These are phyloP conservation scores for Scheffersomyces illinoinensis DNA, from an alignment of 1,139 yeast genomes.

Conservation along the genomic window DNA sequence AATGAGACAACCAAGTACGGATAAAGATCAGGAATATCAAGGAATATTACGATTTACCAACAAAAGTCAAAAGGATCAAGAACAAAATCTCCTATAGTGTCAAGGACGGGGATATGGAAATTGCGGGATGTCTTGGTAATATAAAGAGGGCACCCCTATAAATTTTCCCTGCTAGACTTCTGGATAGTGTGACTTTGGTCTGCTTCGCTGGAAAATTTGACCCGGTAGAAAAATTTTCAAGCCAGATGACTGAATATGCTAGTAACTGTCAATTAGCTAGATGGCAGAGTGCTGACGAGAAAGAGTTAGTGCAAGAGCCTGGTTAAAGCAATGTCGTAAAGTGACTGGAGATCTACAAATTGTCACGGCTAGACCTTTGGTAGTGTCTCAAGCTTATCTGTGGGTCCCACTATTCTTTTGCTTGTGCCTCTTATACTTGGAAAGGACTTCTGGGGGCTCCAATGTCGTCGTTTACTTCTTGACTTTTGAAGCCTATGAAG, in stretches of 20 bases:
- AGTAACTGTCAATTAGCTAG: not conserved
- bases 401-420: not conserved
- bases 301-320: not conserved
- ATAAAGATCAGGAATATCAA: not conserved
- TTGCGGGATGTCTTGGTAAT: not conserved
- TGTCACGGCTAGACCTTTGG: not conserved
- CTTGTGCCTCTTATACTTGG: not conserved
- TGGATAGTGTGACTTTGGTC: not conserved
- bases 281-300: not conserved
- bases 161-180: not conserved
- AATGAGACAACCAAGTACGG: not conserved
- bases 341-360: not conserved
- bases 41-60: not conserved
- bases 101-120: not conserved
- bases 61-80: not conserved
- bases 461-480: not conserved
- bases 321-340: not conserved
- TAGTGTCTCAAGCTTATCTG: not conserved
- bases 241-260: not conserved
- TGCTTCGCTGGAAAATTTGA: not conserved
- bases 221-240: no score
- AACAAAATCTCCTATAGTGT: not conserved
- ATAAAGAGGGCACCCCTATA: not conserved
- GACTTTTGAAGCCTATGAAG: not conserved
- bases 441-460: not conserved